phyloP scores from a whole-genome alignment of 768 basidiomycete species.

The Infundibulicybe gibba region DNA sequence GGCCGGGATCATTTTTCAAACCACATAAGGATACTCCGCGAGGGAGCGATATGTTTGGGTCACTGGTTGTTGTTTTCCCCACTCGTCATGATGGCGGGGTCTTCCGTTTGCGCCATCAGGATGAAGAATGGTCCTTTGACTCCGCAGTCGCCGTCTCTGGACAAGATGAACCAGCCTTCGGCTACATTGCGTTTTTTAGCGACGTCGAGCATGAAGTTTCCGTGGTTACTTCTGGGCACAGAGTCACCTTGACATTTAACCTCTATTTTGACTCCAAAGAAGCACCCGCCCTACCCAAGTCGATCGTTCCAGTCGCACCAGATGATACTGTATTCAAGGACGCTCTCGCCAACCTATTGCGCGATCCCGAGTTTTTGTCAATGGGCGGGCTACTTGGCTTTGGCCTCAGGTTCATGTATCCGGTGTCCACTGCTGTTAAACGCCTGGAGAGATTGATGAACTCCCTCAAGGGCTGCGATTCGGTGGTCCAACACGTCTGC shows the following conservation, averaged over 20 bases:
- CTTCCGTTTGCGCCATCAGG: slow-evolving; percentile 29
- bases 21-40: slow-evolving; percentile 46
- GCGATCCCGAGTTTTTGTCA: slow-evolving; percentile 28
- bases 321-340: slow-evolving; percentile 6
- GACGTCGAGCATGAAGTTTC: slow-evolving; percentile 39
- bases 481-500: no score
- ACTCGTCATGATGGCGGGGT: slow-evolving; percentile 41
- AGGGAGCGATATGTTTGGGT: slow-evolving; percentile 42
- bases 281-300: not conserved
- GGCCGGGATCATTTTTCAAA: slow-evolving; percentile 50
- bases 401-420: slow-evolving; percentile 32
- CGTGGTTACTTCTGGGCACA: slow-evolving; percentile 28
- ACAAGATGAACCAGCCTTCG: slow-evolving; percentile 18
- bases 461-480: no score
- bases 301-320: slow-evolving; percentile 5
- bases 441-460: no score
- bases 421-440: no score
- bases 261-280: slow-evolving; percentile 24
- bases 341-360: slow-evolving; percentile 21
- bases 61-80: slow-evolving; percentile 47
- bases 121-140: slow-evolving; percentile 32
- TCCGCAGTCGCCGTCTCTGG: slow-evolving; percentile 17
- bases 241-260: slow-evolving; percentile 40
- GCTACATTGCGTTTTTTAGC: slow-evolving; percentile 30
- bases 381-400: slow-evolving; percentile 37